phyloP scores from a whole-genome alignment of 2,329 filamentous ascomycete species.

The Helotiales sp. region DNA sequence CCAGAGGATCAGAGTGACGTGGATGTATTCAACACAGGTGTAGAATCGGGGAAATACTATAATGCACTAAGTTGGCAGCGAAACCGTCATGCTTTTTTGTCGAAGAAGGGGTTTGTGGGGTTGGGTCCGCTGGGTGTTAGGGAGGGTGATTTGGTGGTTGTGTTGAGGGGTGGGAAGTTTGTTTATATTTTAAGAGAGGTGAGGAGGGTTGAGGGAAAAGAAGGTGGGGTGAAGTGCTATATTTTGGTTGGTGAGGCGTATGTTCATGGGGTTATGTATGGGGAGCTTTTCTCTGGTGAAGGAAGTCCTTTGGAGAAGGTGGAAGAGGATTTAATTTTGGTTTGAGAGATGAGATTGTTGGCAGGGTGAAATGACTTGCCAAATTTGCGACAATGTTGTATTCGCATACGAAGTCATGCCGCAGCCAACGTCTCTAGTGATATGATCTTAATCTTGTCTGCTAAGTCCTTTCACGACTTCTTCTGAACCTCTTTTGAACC shows the following conservation, averaged over 20 bases:
- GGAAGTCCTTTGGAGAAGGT: neutral
- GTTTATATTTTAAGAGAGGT: too few species aligned
- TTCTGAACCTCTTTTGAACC: too few species aligned
- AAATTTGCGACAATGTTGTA: too few species aligned
- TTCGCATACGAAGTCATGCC: too few species aligned
- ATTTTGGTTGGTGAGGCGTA: conserved; percentile 12
- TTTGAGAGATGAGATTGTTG: too few species aligned
- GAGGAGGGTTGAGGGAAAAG: neutral
- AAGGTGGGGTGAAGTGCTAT: neutral
- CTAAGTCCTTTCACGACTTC: too few species aligned
- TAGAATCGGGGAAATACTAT: neutral
- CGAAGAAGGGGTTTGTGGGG: conserved; percentile 5
- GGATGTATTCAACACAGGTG: neutral
- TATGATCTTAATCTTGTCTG: too few species aligned
- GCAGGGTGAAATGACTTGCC: neutral
- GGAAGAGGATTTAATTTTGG: neutral
- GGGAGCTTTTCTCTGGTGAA: neutral
- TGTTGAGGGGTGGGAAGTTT: conserved; percentile 6
- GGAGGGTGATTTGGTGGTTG: conserved; percentile 4
- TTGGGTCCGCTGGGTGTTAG: neutral
- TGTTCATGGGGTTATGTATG: conserved; percentile 17
- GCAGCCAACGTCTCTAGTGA: too few species aligned
- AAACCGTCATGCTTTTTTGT: neutral
- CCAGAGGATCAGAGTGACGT: too few species aligned
- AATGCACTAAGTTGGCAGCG: conserved; percentile 9